These are phyloP conservation scores for Vitis hybrid DNA, from an alignment of 177 flowering plant genomes.

Conservation along the genomic window DNA sequence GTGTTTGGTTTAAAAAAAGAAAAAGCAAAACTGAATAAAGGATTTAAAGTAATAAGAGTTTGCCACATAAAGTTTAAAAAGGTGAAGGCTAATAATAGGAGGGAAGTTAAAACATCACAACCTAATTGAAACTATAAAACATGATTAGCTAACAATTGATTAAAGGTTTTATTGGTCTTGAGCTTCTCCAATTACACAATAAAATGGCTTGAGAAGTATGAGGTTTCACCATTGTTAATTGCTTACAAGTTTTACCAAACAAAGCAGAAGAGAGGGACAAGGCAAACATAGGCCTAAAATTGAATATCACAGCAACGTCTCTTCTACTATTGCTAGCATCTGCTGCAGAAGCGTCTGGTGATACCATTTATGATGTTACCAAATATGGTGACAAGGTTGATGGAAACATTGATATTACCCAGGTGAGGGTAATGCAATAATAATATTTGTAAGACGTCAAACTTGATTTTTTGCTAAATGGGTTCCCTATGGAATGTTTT, in stretches of 20 bases:
- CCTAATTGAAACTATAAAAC: too few relatives aligned
- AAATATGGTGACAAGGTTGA: conserved; percentile 16
- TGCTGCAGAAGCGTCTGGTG: neutral
- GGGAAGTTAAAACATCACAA: too few relatives aligned
- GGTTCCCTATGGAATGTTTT: neutral
- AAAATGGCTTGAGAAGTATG: too few relatives aligned
- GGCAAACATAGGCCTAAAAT: neutral
- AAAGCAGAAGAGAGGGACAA: neutral
- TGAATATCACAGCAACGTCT: neutral
- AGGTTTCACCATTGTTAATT: too few relatives aligned
- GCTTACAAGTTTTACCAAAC: neutral
- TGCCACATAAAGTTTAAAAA: too few relatives aligned
- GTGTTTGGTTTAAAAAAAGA: too few relatives aligned
- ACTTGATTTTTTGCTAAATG: neutral
- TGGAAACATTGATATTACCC: conserved; percentile 2
- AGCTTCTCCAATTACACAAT: too few relatives aligned
- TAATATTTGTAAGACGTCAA: conserved; percentile 2
- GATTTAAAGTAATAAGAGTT: too few relatives aligned
- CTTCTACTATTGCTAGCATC: conserved; percentile 1
- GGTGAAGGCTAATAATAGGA: too few relatives aligned
- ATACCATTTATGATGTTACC: conserved; percentile 4
- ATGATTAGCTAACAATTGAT: too few relatives aligned
- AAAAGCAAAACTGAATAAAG: too few relatives aligned
- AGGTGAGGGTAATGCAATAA: neutral
- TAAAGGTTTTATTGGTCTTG: too few relatives aligned